Percentiles rank a stretch among this genome's conserved stretches.
phyloP scores from a whole-genome alignment of 352 stramenopile genomes.

The Globisporangium paroecandrum region DNA sequence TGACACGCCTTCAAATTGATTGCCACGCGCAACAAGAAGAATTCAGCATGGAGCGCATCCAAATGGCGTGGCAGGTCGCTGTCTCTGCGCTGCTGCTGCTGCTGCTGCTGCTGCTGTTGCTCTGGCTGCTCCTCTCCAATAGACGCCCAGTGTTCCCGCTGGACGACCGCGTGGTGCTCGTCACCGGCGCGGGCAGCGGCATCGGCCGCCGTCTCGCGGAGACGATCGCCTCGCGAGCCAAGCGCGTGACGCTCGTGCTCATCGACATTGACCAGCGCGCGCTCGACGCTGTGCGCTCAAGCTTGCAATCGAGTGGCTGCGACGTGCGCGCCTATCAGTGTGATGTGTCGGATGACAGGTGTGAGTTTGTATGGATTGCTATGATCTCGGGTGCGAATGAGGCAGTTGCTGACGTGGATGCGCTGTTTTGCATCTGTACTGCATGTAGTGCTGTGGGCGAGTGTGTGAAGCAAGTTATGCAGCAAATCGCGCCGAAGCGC shows the following conservation, averaged over 20 bases:
- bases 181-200: constrained; percentile 60
- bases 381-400: neutral
- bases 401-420: neutral
- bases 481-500: constrained; percentile 33
- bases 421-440: neutral
- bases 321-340: constrained; percentile 46
- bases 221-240: constrained; percentile 27
- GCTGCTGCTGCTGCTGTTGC: constrained; percentile 5
- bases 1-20: neutral
- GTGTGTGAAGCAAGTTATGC: constrained; percentile 28
- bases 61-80: neutral
- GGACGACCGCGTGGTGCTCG: constrained; percentile 49
- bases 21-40: neutral
- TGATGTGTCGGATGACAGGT: constrained; percentile 63
- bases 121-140: neutral
- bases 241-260: constrained; percentile 44
- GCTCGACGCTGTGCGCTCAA: constrained; percentile 26
- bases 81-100: constrained; percentile 6
- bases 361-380: neutral
- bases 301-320: constrained; percentile 16
- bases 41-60: neutral
- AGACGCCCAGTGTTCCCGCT: constrained; percentile 27
- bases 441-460: constrained; percentile 28
- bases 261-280: constrained; percentile 55
- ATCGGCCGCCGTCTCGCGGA: constrained; percentile 47